Evolutionary conservation across 768 basidiomycete species (phyloP).

Genomic region (Suillus americanus): DNA sequence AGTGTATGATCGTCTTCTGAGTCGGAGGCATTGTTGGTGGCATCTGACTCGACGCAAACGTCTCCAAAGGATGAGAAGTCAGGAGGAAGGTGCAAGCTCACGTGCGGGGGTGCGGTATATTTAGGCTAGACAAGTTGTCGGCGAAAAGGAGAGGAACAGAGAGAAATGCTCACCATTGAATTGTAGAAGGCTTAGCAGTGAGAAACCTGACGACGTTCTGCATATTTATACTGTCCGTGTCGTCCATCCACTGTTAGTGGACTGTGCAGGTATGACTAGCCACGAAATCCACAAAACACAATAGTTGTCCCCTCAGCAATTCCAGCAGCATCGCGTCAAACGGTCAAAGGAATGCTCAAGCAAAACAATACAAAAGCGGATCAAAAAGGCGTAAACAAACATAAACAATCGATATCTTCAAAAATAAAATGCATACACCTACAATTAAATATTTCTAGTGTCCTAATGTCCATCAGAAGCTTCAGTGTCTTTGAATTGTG

Average conservation of each 20-base stretch:
- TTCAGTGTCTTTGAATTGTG: background rate
- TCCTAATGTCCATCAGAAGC: background rate
- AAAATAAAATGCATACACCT: background rate
- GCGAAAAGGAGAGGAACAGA: background rate
- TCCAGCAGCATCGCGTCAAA: background rate
- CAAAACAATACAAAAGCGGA: background rate
- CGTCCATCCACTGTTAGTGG: background rate
- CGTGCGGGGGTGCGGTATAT: background rate
- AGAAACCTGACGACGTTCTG: background rate
- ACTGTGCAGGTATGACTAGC: background rate
- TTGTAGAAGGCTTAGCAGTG: too few species aligned
- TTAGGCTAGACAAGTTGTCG: background rate
- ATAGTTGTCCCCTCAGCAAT: background rate
- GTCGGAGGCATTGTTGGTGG: background rate
- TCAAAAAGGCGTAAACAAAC: too few species aligned
- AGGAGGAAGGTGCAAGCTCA: background rate
- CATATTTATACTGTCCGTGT: background rate
- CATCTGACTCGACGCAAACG: background rate
- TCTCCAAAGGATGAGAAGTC: background rate
- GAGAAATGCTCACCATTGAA: background rate
- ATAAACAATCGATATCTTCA: background rate
- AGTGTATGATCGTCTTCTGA: conserved; percentile 40
- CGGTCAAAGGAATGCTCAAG: background rate
- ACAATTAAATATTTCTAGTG: conserved; percentile 1
- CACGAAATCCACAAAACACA: background rate